These are phyloP conservation scores for Monilinia aucupariae DNA, from an alignment of 2,329 filamentous ascomycete species.

Conservation along the genomic window DNA sequence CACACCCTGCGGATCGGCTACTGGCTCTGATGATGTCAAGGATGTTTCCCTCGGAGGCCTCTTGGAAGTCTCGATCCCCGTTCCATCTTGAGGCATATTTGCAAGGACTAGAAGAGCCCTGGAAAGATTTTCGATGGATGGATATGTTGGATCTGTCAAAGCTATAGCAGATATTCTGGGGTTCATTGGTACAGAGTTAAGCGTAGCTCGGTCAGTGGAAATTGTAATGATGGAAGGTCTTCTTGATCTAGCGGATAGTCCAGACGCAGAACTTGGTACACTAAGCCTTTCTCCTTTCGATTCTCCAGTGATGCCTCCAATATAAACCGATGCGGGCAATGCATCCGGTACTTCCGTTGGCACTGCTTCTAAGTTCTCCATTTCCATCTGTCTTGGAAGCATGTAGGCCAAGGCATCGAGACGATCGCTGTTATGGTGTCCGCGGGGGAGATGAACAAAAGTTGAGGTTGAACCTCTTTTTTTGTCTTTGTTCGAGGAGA, in stretches of 20 bases:
- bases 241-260: not conserved
- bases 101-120: not conserved
- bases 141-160: not conserved
- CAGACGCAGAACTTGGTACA: not conserved
- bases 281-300: not conserved
- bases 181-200: not conserved
- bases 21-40: not conserved
- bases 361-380: not conserved
- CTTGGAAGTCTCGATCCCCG: too few relatives aligned
- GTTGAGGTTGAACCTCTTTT: not conserved
- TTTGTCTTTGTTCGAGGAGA: not conserved
- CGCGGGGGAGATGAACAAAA: not conserved
- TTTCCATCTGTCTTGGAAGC: not conserved
- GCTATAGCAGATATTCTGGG: not conserved
- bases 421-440: not conserved
- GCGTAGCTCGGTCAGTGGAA: not conserved
- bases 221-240: not conserved
- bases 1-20: not conserved
- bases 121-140: constrained; percentile 4
- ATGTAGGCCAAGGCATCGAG: not conserved
- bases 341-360: not conserved
- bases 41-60: not conserved
- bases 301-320: not conserved
- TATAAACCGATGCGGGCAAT: not conserved
- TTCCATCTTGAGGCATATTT: not conserved